A percentile compares a stretch with the other conserved stretches of the same genome.
Conservation (phyloP, 139 green algal genomes). For the Chlorella sp. region DNA sequence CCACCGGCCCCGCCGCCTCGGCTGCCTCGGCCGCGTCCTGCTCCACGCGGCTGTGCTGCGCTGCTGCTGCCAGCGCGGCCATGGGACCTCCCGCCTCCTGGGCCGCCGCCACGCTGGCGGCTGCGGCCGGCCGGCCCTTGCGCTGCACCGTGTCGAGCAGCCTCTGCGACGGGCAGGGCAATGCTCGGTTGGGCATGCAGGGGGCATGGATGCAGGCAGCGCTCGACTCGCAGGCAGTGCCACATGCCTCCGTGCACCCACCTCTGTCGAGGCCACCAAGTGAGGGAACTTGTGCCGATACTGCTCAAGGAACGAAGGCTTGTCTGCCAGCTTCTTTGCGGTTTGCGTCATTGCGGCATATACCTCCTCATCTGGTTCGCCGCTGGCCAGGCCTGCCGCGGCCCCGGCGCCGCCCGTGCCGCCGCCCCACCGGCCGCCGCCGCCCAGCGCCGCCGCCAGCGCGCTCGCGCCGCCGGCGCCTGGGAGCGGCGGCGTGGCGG, state of each 20-base stretch:
- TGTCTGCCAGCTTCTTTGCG: conserved; percentile 21
- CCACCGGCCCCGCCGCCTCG: neutral
- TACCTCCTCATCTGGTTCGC: too few species aligned
- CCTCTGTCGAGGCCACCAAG: conserved; percentile 2
- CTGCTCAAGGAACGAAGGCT: conserved; percentile 26
- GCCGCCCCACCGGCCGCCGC: too few species aligned
- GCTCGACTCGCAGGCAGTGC: too few species aligned
- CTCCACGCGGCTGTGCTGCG: too few species aligned
- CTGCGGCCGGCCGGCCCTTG: conserved; percentile 5
- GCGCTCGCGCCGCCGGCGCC: too few species aligned
- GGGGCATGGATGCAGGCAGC: too few species aligned
- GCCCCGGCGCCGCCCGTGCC: too few species aligned
- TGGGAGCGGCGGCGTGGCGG: too few species aligned
- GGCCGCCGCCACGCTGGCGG: neutral
- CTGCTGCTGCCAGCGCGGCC: conserved; percentile 10
- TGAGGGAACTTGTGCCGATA: conserved; percentile 23
- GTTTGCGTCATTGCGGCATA: conserved; percentile 18
- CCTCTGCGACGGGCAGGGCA: neutral
- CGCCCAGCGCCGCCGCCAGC: too few species aligned
- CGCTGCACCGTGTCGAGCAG: conserved; percentile 27
- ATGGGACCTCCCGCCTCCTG: neutral
- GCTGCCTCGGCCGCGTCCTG: too few species aligned
- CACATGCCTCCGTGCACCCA: too few species aligned
- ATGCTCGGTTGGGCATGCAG: neutral
- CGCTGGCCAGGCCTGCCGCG: too few species aligned